phyloP scores from a whole-genome alignment of 805 yeast genomes.

The Barnettozyma sp. region DNA sequence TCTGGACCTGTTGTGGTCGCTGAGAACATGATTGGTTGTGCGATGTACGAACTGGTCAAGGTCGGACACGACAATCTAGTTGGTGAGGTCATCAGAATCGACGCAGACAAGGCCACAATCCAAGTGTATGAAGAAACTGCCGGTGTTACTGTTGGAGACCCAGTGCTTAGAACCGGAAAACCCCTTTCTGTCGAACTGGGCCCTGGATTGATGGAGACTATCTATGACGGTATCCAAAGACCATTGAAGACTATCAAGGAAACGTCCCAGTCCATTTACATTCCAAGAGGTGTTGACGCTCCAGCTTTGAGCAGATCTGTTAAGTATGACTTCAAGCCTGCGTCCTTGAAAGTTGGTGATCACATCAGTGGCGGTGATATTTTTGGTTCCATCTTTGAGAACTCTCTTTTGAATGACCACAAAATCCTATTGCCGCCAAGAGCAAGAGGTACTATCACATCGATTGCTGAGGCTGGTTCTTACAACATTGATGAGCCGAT shows the following conservation, averaged over 20 bases:
- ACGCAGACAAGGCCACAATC: conserved; percentile 93
- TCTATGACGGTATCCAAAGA: conserved; percentile 99
- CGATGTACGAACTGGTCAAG: conserved; percentile 97
- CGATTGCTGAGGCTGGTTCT: conserved; percentile 83
- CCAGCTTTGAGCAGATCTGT: conserved; percentile 85
- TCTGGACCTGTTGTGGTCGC: conserved; percentile 98
- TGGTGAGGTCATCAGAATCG: conserved; percentile 97
- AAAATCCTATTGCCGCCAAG: conserved; percentile 95
- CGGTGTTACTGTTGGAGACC: conserved; percentile 99
- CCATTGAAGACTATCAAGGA: conserved; percentile 93
- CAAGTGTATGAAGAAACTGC: conserved; percentile 99
- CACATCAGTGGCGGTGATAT: conserved; percentile 98
- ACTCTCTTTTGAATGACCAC: conserved; percentile 87
- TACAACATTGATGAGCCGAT: conserved; percentile 86
- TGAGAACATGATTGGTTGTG: conserved; percentile 98
- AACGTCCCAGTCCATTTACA: conserved; percentile 82
- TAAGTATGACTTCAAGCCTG: conserved; percentile 84
- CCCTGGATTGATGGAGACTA: conserved; percentile 98
- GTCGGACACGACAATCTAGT: conserved; percentile 96
- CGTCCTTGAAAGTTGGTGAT: conserved; percentile 78
- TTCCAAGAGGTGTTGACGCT: conserved; percentile 97
- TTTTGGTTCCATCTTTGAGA: conserved; percentile 89
- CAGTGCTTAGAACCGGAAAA: conserved; percentile 95
- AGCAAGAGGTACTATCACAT: conserved; percentile 94
- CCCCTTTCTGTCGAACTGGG: conserved; percentile 99